These are phyloP conservation scores for Colletotrichum spaethianum DNA, from an alignment of 2,329 filamentous ascomycete genomes.

Conservation along the genomic window DNA sequence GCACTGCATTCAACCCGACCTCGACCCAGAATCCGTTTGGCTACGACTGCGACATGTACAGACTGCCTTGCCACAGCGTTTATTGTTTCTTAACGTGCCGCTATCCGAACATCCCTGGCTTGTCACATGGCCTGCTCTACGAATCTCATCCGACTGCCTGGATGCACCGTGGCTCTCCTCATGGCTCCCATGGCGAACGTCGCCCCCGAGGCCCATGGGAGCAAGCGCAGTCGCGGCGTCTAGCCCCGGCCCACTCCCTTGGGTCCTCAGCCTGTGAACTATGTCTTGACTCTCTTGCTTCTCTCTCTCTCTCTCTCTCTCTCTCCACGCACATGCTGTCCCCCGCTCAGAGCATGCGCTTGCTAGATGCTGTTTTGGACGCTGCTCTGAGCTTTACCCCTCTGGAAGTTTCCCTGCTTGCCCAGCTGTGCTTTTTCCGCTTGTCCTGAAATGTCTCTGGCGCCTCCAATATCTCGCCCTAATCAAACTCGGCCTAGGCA, in stretches of 20 bases:
- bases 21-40: background rate
- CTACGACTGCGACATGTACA: background rate
- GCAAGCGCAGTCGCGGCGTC: constrained; percentile 20
- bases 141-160: constrained; percentile 6
- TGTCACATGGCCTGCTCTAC: constrained; percentile 14
- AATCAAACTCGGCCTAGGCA: constrained; percentile 30
- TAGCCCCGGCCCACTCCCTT: constrained; percentile 34
- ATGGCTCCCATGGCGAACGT: constrained; percentile 1
- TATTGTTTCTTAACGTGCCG: constrained; percentile 2
- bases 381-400: background rate
- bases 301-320: constrained; percentile 11
- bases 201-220: background rate
- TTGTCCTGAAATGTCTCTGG: constrained; percentile 37
- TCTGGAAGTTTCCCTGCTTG: constrained; percentile 29
- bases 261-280: constrained; percentile 12
- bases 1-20: background rate
- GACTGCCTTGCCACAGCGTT: background rate
- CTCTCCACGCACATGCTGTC: background rate
- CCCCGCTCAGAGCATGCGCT: constrained; percentile 17
- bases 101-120: constrained; percentile 24
- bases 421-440: constrained; percentile 31
- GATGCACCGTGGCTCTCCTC: background rate
- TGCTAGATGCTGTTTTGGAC: constrained; percentile 17
- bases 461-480: constrained; percentile 40
- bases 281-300: constrained; percentile 8